Evolutionary conservation across 2,329 filamentous ascomycete genomes (phyloP).

Genomic region (Beauveria medogensis): DNA sequence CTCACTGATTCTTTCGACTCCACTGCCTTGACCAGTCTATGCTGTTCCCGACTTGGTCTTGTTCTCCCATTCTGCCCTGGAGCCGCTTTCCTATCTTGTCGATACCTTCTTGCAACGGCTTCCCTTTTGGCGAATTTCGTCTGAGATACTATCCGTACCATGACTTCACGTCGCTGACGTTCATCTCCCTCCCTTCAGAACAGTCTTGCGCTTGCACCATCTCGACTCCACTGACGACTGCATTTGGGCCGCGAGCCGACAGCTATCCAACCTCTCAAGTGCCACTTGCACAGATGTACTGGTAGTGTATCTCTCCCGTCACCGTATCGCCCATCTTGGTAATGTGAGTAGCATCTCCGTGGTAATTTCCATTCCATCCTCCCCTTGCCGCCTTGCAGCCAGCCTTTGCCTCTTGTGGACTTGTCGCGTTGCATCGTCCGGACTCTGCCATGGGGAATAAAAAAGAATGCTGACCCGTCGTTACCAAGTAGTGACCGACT

Average conservation of each 20-base stretch:
- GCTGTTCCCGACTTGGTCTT: conserved; percentile 11
- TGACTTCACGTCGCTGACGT: conserved; percentile 5
- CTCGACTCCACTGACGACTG: conserved; percentile 7
- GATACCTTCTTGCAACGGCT: background rate
- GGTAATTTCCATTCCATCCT: conserved; percentile 12
- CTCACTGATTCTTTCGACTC: background rate
- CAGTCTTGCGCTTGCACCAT: conserved; percentile 8
- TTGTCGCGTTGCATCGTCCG: background rate
- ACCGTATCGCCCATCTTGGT: background rate
- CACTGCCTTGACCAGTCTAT: conserved; percentile 10
- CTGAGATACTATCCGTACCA: background rate
- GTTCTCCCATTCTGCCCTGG: conserved; percentile 1
- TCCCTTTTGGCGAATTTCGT: background rate
- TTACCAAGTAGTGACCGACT: background rate
- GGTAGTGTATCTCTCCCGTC: background rate
- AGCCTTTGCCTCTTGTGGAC: conserved; percentile 3
- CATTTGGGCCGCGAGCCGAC: background rate
- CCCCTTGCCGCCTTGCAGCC: conserved; percentile 10
- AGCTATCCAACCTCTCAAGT: background rate
- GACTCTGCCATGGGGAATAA: background rate
- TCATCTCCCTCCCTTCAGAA: conserved; percentile 14
- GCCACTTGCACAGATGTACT: background rate
- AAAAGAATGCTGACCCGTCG: conserved; percentile 12
- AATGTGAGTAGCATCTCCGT: conserved; percentile 11
- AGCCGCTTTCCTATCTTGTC: conserved; percentile 7